phyloP scores from a whole-genome alignment of 2,329 filamentous ascomycete species.

The Nemania abortiva region DNA sequence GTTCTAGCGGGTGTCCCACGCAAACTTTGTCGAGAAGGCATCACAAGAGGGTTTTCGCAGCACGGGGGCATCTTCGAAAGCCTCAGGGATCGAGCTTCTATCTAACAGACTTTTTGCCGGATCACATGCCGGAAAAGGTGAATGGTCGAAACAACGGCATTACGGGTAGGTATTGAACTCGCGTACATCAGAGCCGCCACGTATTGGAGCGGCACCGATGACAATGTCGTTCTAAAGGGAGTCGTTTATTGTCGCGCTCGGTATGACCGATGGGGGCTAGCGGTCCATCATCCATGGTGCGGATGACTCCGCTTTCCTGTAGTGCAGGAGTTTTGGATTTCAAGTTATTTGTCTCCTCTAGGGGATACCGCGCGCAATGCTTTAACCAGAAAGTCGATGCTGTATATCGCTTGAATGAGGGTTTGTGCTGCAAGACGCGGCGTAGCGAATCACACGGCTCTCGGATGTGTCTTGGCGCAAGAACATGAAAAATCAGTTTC shows the following conservation, averaged over 20 bases:
- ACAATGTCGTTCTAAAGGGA: not conserved
- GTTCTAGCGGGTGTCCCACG: constrained; percentile 17
- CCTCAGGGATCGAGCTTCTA: not conserved
- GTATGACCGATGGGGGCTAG: not conserved
- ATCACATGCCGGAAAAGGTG: not conserved
- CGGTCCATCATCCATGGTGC: not conserved
- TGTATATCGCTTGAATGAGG: constrained; percentile 28
- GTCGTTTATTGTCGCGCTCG: not conserved
- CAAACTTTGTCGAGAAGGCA: not conserved
- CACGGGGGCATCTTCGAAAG: not conserved
- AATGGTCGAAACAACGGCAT: constrained; percentile 5
- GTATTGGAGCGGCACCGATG: not conserved
- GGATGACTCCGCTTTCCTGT: not conserved
- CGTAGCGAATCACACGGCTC: constrained; percentile 28
- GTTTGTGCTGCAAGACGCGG: constrained; percentile 6
- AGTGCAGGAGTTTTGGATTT: too few relatives aligned
- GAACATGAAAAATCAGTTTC: constrained; percentile 34
- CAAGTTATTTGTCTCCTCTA: not conserved
- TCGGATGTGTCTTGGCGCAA: constrained; percentile 19
- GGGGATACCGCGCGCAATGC: not conserved
- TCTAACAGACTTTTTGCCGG: not conserved
- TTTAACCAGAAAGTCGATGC: constrained; percentile 3
- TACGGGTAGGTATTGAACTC: not conserved
- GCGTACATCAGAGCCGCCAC: not conserved
- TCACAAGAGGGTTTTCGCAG: not conserved